Evolutionary conservation across 495 filamentous ascomycete genomes (phyloP), one percentile per base, ranked within the genome.

Genomic region (Terfezia boudieri): DNA sequence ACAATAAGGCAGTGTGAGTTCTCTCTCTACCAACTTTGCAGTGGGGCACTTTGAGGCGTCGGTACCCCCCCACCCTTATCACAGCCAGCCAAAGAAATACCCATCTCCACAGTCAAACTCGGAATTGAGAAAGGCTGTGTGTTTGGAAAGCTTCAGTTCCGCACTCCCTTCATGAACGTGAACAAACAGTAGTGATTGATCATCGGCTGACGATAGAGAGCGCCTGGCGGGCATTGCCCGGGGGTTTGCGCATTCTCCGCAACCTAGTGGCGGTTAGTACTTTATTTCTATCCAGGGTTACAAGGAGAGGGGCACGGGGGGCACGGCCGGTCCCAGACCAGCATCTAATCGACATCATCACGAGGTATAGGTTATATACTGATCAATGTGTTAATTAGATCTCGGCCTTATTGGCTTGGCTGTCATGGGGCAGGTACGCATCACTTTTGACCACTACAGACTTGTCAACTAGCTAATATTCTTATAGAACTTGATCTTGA

Each of bases 401-500:
- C 87, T 98, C 74, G 90, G 90, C 78, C 86, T 98, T 68, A 96
- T 98, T 71, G 90, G 90, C 82, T 78, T 98, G 76, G 90, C 92
- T 71, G 89, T 98, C 66, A 96, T 98, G 90, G 81, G 81, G 61
- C 77, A 65, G 50, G 61, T 78, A 73, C 67, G 73, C 70, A 62
- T 26, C 36, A 51, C 41, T 50, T 50, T 59, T 52, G 37, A 53
- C 26, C 22, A 35, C 7, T 5, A 32, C 26, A 7, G 2, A 32
- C 26, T 32, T 49, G 55, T 51, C 43, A 52, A 52, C 12, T 38
- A 8, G 36, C 20, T 5, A 22, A 12, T 9, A 12, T 32, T 3
- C 8, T 9, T 49, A 23, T 53, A 95, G 79, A 98, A 98, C 77
- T 74, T 98, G 76, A 96, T 98, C 75, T 73, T 98, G 65, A 98